phyloP scores from a whole-genome alignment of 441 rosid genomes.

The Iberis amara region DNA sequence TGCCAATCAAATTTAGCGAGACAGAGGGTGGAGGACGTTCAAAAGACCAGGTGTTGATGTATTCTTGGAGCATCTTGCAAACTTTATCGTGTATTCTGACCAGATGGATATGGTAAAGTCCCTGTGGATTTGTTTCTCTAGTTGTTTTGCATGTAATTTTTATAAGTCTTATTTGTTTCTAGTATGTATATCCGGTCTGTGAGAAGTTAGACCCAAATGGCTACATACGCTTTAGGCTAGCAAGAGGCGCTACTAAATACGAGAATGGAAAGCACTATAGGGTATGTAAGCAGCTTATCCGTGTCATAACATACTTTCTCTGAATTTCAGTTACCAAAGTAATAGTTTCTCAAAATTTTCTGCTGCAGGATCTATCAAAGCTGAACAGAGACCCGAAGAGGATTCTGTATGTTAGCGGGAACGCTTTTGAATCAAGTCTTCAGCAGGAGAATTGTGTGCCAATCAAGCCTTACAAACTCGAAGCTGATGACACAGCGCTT shows the following conservation, averaged over 20 bases:
- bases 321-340: conserved; percentile 8
- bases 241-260: conserved; percentile 79
- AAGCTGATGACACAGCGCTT: conserved; percentile 67
- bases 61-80: conserved; percentile 80
- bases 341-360: conserved; percentile 1
- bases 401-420: conserved; percentile 71
- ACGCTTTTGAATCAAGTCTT: conserved; percentile 70
- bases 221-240: conserved; percentile 57
- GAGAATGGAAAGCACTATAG: conserved; percentile 85
- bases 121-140: not conserved
- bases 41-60: conserved; percentile 95
- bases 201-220: conserved; percentile 79
- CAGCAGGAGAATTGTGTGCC: conserved; percentile 85
- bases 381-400: conserved; percentile 80
- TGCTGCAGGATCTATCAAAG: conserved; percentile 81
- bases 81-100: conserved; percentile 75
- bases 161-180: conserved; percentile 23
- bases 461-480: conserved; percentile 70
- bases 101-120: conserved; percentile 66
- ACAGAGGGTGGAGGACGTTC: conserved; percentile 97
- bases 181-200: conserved; percentile 77
- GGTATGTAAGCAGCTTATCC: conserved; percentile 37
- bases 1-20: conserved; percentile 50
- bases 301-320: not conserved
- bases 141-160: not conserved